These are phyloP conservation scores for Ceratobasidium sp. DNA, from an alignment of 1,284 basidiomycete genomes.

Conservation along the genomic window DNA sequence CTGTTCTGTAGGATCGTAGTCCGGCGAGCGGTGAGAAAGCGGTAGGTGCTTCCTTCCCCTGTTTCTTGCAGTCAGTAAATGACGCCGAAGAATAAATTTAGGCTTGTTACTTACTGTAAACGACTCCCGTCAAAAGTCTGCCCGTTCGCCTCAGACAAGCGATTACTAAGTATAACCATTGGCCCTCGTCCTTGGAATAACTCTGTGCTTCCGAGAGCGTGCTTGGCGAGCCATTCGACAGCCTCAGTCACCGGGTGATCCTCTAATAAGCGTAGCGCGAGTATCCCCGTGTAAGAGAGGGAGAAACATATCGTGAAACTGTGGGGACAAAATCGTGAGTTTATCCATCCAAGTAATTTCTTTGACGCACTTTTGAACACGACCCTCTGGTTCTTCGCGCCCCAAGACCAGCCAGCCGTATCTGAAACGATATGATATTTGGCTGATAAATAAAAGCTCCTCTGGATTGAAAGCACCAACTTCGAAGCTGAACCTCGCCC, in stretches of 20 bases:
- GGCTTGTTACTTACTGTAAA: background rate
- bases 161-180: background rate
- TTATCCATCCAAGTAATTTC: too few relatives aligned
- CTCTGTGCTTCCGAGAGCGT: conserved; percentile 8
- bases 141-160: background rate
- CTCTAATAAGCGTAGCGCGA: background rate
- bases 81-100: background rate
- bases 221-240: background rate
- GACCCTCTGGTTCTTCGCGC: too few relatives aligned
- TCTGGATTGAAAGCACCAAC: too few relatives aligned
- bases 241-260: background rate
- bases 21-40: conserved; percentile 8
- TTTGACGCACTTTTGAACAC: too few relatives aligned
- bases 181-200: background rate
- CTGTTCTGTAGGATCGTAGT: conserved; percentile 26
- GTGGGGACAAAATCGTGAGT: too few relatives aligned
- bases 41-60: conserved; percentile 19
- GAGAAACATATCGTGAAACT: conserved; percentile 8
- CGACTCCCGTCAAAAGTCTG: background rate
- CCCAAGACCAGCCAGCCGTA: too few relatives aligned
- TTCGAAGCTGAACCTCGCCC: too few relatives aligned
- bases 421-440: too few relatives aligned
- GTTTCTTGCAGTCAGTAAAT: background rate
- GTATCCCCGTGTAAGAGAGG: background rate
- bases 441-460: too few relatives aligned